Percentiles rank a stretch among this genome's conserved stretches.
phyloP scores from a whole-genome alignment of 192 early-diverging fungal species.

The Paraglomus occultum region DNA sequence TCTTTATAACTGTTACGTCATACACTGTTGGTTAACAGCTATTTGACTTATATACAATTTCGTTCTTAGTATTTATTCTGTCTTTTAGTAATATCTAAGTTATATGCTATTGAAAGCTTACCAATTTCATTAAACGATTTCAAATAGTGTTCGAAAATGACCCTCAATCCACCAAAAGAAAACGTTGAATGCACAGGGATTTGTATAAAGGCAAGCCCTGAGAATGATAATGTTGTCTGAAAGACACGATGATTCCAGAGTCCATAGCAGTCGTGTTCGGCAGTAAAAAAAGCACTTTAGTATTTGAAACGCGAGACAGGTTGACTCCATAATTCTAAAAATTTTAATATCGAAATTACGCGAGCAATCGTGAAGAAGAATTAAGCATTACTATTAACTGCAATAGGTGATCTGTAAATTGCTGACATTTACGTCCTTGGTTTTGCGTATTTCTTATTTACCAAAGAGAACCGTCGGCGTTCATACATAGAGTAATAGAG shows the following conservation, averaged over 20 bases:
- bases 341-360: constrained; percentile 7
- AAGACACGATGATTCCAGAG: constrained; percentile 7
- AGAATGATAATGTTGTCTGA: constrained; percentile 9
- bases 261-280: background rate
- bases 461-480: constrained; percentile 20
- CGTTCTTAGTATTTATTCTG: too few relatives aligned
- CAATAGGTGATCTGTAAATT: constrained; percentile 19
- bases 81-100: too few relatives aligned
- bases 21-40: too few relatives aligned
- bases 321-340: constrained; percentile 14
- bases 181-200: too few relatives aligned
- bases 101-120: too few relatives aligned
- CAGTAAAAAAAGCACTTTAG: constrained; percentile 6
- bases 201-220: too few relatives aligned
- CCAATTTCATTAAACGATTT: too few relatives aligned
- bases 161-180: too few relatives aligned
- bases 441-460: constrained; percentile 28
- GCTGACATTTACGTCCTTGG: constrained; percentile 16
- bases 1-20: too few relatives aligned
- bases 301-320: background rate
- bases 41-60: too few relatives aligned
- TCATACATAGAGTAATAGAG: constrained; percentile 23
- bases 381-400: constrained; percentile 20
- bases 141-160: too few relatives aligned
- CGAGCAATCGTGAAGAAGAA: constrained; percentile 12